Evolutionary conservation across 164 flowering plant genomes (phyloP).

Genomic region (Litsea cubeba): DNA sequence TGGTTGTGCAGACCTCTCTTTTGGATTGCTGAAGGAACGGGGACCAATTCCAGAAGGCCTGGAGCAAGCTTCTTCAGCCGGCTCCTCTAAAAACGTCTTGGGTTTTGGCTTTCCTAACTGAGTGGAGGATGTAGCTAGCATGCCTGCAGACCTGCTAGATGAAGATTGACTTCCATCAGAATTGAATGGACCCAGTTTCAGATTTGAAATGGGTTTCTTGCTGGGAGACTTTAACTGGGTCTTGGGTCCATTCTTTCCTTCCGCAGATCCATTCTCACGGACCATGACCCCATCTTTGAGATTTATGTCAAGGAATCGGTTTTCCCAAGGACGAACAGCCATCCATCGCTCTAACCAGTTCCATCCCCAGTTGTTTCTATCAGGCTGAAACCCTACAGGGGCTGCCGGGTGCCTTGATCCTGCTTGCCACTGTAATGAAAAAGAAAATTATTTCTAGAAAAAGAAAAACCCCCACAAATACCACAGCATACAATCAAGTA

Average conservation of each 20-base stretch:
- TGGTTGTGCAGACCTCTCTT: conserved; percentile 50
- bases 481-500: neutral
- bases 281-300: conserved; percentile 66
- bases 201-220: conserved; percentile 44
- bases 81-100: conserved; percentile 32
- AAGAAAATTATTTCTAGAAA: neutral
- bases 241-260: conserved; percentile 30
- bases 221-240: conserved; percentile 34
- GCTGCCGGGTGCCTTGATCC: conserved; percentile 64
- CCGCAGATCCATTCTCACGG: conserved; percentile 42
- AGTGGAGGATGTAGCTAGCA: conserved; percentile 29
- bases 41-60: conserved; percentile 31
- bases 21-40: conserved; percentile 84
- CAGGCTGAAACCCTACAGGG: conserved; percentile 74
- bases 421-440: conserved; percentile 83
- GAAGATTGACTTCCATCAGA: conserved; percentile 74
- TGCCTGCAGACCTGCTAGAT: conserved; percentile 44
- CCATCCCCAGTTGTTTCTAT: conserved; percentile 98
- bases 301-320: conserved; percentile 78
- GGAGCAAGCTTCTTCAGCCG: conserved; percentile 47
- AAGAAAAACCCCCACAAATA: neutral
- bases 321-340: conserved; percentile 99
- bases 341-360: conserved; percentile 99
- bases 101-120: conserved; percentile 38
- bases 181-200: conserved; percentile 44